Conservation (phyloP, 306 rosid genomes). For the Casuarina equisetifolia region DNA sequence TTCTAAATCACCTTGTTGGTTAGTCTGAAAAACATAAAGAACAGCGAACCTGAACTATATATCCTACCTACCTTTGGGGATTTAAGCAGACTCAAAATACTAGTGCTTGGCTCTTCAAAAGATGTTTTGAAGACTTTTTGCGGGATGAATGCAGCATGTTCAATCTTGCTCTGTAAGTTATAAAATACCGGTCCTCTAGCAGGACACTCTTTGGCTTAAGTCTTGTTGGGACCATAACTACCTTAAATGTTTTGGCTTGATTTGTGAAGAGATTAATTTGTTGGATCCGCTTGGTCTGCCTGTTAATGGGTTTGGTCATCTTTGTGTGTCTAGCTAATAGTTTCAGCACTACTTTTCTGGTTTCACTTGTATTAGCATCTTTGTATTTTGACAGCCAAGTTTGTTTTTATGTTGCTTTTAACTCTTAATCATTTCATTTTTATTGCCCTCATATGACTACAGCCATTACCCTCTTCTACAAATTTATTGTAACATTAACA, state of each 20-base stretch:
- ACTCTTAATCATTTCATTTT: conserved; percentile 5
- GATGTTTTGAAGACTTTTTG: background rate
- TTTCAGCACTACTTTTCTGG: background rate
- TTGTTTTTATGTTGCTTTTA: conserved; percentile 2
- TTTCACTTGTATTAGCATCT: conserved; percentile 8
- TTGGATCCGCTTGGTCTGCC: too few species aligned
- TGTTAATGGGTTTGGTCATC: too few species aligned
- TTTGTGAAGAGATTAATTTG: too few species aligned
- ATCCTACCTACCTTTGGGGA: background rate
- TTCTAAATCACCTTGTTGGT: background rate
- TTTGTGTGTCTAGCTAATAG: background rate
- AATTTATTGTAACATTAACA: conserved; percentile 15
- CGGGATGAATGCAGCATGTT: background rate
- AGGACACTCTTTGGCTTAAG: too few species aligned
- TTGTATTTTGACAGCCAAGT: conserved; percentile 15
- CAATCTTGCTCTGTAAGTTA: too few species aligned
- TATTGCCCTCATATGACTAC: conserved; percentile 3
- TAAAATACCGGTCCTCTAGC: too few species aligned
- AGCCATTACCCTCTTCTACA: conserved; percentile 9
- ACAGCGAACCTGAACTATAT: background rate
- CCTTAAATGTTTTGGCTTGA: too few species aligned
- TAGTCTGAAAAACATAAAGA: background rate
- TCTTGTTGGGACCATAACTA: too few species aligned
- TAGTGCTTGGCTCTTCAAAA: background rate
- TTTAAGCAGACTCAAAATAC: background rate